A percentile compares a stretch with the other conserved stretches of the same genome.
Evolutionary conservation across 1,139 yeast species (phyloP).

Genomic region (Taphrina communis): DNA sequence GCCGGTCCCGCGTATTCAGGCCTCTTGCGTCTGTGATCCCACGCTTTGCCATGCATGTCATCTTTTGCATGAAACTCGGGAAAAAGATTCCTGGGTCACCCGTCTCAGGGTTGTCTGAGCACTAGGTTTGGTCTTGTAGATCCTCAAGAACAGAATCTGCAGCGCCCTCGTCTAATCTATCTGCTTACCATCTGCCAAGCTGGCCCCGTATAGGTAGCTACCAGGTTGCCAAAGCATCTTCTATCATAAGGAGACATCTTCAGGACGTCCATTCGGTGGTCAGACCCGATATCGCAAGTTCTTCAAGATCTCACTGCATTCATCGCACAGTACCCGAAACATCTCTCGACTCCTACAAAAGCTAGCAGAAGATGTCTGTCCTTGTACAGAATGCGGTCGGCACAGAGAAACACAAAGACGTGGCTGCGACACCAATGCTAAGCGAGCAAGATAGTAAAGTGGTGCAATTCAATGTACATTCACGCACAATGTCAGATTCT

Average conservation of each 20-base stretch:
- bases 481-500: conserved; percentile 8
- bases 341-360: background rate
- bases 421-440: background rate
- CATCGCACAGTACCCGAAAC: background rate
- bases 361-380: background rate
- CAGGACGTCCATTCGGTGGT: too few species aligned
- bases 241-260: too few species aligned
- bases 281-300: too few species aligned
- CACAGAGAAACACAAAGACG: background rate
- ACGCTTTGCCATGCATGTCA: conserved; percentile 9
- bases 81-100: background rate
- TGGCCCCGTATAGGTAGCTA: too few species aligned
- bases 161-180: too few species aligned
- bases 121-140: background rate
- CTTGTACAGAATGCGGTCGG: background rate
- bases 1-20: conserved; percentile 11
- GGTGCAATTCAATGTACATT: background rate
- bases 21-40: background rate
- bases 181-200: too few species aligned
- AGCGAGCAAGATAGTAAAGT: background rate
- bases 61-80: background rate
- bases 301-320: too few species aligned
- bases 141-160: background rate
- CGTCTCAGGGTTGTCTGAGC: background rate
- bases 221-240: too few species aligned